These are phyloP conservation scores for Ramularia endophylla DNA, from an alignment of 2,329 filamentous ascomycete genomes.

Conservation along the genomic window DNA sequence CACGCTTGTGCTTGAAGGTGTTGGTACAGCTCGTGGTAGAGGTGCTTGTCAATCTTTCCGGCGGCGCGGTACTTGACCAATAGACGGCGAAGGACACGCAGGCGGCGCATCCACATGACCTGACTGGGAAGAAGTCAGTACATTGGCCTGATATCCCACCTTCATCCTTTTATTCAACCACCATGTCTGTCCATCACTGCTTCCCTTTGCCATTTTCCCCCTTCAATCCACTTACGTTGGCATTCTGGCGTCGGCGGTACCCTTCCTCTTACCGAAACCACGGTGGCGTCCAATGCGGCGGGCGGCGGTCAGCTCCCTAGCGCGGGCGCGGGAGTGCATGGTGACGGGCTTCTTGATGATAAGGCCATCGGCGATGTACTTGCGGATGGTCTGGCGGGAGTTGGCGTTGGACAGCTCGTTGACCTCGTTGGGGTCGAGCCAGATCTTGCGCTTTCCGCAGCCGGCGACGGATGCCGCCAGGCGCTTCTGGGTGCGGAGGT, in stretches of 20 bases:
- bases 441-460: constrained; percentile 99
- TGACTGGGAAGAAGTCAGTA: constrained; percentile 56
- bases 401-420: constrained; percentile 99
- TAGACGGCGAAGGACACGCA: constrained; percentile 97
- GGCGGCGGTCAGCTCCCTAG: constrained; percentile 89
- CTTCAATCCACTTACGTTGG: constrained; percentile 63
- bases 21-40: constrained; percentile 99
- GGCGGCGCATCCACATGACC: constrained; percentile 99
- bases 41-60: constrained; percentile 99
- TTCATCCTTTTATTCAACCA: constrained; percentile 6
- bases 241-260: constrained; percentile 99
- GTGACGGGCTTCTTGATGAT: constrained; percentile 99
- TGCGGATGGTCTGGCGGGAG: constrained; percentile 99
- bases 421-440: constrained; percentile 99
- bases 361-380: constrained; percentile 98
- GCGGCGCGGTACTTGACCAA: constrained; percentile 99
- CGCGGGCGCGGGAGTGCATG: constrained; percentile 97
- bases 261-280: constrained; percentile 99
- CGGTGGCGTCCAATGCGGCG: constrained; percentile 95
- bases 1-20: constrained; percentile 99
- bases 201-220: constrained; percentile 3
- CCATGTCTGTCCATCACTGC: constrained; percentile 2
- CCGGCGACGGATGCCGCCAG: constrained; percentile 97
- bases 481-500: constrained; percentile 99
- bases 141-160: constrained; percentile 5